These are phyloP conservation scores for Luffa acutangula DNA, from an alignment of 306 rosid genomes.

Conservation along the genomic window DNA sequence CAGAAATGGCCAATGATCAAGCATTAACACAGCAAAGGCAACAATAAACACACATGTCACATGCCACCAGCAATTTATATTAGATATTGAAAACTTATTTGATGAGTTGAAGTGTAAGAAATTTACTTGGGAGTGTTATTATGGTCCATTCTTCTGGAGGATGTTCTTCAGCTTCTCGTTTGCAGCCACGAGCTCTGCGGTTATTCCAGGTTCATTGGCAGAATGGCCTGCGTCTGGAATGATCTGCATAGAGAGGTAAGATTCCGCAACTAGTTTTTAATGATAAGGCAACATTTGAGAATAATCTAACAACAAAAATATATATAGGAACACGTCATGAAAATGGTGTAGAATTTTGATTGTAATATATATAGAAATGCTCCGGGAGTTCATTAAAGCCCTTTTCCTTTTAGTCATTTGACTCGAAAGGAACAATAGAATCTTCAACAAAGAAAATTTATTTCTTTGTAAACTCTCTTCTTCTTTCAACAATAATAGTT, in stretches of 20 bases:
- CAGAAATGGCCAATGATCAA: neutral
- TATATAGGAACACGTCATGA: neutral
- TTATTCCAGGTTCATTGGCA: slow-evolving; percentile 81
- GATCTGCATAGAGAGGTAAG: slow-evolving; percentile 35
- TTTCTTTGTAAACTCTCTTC: neutral
- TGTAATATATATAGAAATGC: neutral
- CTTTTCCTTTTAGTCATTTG: neutral
- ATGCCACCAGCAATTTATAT: neutral
- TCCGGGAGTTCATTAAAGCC: neutral
- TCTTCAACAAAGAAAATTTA: neutral
- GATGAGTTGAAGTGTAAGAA: neutral
- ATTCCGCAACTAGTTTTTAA: neutral
- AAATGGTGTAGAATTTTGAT: neutral
- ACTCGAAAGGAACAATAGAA: neutral
- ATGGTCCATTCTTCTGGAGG: slow-evolving; percentile 33
- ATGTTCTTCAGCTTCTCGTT: slow-evolving; percentile 65
- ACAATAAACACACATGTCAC: neutral
- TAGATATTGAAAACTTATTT: neutral
- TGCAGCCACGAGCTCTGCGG: slow-evolving; percentile 89
- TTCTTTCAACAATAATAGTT: neutral
- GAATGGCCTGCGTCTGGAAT: slow-evolving; percentile 87
- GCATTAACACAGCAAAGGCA: neutral
- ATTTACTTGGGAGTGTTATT: slow-evolving; percentile 16
- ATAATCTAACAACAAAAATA: neutral
- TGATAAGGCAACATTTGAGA: neutral